phyloP scores from a whole-genome alignment of 2,329 filamentous ascomycete genomes.

The Calonectria pauciramosa region DNA sequence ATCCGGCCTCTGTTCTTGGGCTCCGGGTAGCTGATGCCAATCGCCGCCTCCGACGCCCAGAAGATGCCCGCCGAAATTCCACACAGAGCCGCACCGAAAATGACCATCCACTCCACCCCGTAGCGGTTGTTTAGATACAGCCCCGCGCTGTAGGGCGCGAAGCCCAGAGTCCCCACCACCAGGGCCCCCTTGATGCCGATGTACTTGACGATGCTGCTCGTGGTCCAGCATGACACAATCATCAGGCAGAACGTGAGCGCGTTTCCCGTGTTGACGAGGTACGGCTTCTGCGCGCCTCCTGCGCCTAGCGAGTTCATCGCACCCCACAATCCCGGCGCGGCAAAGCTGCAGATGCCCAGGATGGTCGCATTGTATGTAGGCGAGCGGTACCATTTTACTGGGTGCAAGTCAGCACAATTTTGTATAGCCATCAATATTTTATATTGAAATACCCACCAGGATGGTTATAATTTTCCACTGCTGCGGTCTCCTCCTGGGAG shows the following conservation, averaged over 20 bases:
- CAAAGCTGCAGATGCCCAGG: slow-evolving; percentile 47
- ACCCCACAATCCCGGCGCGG: slow-evolving; percentile 45
- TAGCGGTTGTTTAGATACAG: slow-evolving; percentile 61
- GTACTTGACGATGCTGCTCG: slow-evolving; percentile 40
- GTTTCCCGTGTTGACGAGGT: slow-evolving; percentile 73
- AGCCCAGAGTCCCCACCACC: slow-evolving; percentile 59
- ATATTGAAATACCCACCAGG: background rate
- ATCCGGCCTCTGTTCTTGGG: slow-evolving; percentile 72
- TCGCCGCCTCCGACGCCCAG: slow-evolving; percentile 53
- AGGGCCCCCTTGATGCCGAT: slow-evolving; percentile 52
- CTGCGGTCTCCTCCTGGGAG: background rate
- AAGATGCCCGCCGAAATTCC: slow-evolving; percentile 55
- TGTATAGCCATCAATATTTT: background rate
- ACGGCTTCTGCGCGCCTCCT: slow-evolving; percentile 69
- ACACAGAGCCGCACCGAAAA: slow-evolving; percentile 58
- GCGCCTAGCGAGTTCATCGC: slow-evolving; percentile 48
- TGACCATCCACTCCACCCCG: slow-evolving; percentile 58
- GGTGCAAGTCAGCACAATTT: background rate
- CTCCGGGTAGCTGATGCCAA: slow-evolving; percentile 73
- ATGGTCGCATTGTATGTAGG: slow-evolving; percentile 47
- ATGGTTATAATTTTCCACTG: slow-evolving; percentile 1
- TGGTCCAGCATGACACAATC: slow-evolving; percentile 66
- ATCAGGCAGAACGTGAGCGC: slow-evolving; percentile 63
- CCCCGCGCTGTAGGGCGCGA: slow-evolving; percentile 57
- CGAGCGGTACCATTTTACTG: slow-evolving; percentile 45